Evolutionary conservation across 2,329 filamentous ascomycete species (phyloP).

Genomic region (Alternaria hordeiaustralica): DNA sequence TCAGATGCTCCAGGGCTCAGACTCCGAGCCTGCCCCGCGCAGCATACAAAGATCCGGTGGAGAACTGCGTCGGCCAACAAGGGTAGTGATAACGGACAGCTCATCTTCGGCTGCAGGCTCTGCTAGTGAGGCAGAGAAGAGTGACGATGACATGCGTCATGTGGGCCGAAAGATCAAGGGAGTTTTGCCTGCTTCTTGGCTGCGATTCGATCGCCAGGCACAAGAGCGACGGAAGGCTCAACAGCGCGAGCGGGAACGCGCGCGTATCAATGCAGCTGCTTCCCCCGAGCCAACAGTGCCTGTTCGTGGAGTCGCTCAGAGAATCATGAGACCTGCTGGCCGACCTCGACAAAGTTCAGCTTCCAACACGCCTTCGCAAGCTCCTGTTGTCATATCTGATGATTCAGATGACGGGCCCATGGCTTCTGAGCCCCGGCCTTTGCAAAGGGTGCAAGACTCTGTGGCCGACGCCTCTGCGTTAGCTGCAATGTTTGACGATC

Average conservation of each 20-base stretch:
- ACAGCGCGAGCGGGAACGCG: constrained; percentile 21
- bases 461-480: constrained; percentile 25
- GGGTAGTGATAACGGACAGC: constrained; percentile 28
- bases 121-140: constrained; percentile 39
- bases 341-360: background rate
- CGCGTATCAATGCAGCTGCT: constrained; percentile 7
- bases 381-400: constrained; percentile 43
- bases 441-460: constrained; percentile 24
- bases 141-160: constrained; percentile 40
- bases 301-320: constrained; percentile 45
- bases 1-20: constrained; percentile 20
- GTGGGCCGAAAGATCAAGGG: constrained; percentile 54
- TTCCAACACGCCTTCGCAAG: constrained; percentile 17
- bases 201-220: constrained; percentile 54
- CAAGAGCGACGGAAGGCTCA: constrained; percentile 34
- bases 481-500: constrained; percentile 33
- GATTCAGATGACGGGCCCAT: constrained; percentile 38
- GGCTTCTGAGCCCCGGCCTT: constrained; percentile 1
- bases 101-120: constrained; percentile 26
- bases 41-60: constrained; percentile 19
- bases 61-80: constrained; percentile 17
- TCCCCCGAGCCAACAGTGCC: constrained; percentile 35
- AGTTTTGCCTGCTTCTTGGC: constrained; percentile 58
- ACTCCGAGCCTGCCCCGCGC: constrained; percentile 27
- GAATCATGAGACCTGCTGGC: constrained; percentile 22